These are phyloP conservation scores for Dalbergia cochinchinensis DNA, from an alignment of 306 rosid genomes.

Conservation along the genomic window DNA sequence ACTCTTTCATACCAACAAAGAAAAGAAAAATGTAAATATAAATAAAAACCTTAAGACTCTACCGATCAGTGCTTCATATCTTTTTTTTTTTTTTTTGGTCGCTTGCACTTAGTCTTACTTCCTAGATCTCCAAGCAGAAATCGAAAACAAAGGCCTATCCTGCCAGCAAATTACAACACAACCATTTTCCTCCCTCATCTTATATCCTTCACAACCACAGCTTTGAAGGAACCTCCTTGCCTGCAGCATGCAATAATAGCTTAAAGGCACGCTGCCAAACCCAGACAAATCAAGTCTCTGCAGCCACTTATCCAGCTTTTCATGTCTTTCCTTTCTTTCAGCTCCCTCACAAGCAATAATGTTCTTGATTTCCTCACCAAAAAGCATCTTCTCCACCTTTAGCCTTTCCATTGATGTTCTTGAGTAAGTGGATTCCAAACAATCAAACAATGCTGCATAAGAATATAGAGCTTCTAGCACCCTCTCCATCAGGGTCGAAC, in stretches of 20 bases:
- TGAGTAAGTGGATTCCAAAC: conserved; percentile 82
- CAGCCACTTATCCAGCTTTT: conserved; percentile 80
- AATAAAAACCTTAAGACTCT: conserved; percentile 37
- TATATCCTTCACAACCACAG: conserved; percentile 85
- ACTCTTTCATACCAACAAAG: conserved; percentile 51
- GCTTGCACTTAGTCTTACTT: conserved; percentile 51
- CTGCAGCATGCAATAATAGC: conserved; percentile 78
- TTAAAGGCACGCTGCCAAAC: conserved; percentile 67
- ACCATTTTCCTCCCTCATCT: conserved; percentile 81
- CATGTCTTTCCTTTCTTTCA: conserved; percentile 89
- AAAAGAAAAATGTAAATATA: conserved; percentile 1
- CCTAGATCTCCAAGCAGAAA: conserved; percentile 89
- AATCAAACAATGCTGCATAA: conserved; percentile 86
- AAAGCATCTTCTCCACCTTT: conserved; percentile 88
- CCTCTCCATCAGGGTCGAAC: conserved; percentile 85
- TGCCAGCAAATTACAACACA: conserved; percentile 78
- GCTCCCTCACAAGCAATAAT: conserved; percentile 89
- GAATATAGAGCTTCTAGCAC: conserved; percentile 78
- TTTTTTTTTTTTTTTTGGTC: conserved; percentile 24
- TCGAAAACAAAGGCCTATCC: conserved; percentile 75
- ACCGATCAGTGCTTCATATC: conserved; percentile 35
- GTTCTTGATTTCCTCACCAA: conserved; percentile 89
- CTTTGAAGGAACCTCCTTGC: conserved; percentile 72
- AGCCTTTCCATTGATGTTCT: conserved; percentile 82
- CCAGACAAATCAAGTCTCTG: conserved; percentile 75